Conservation (phyloP, 1,284 basidiomycete genomes). For the Termitomyces sp. region DNA sequence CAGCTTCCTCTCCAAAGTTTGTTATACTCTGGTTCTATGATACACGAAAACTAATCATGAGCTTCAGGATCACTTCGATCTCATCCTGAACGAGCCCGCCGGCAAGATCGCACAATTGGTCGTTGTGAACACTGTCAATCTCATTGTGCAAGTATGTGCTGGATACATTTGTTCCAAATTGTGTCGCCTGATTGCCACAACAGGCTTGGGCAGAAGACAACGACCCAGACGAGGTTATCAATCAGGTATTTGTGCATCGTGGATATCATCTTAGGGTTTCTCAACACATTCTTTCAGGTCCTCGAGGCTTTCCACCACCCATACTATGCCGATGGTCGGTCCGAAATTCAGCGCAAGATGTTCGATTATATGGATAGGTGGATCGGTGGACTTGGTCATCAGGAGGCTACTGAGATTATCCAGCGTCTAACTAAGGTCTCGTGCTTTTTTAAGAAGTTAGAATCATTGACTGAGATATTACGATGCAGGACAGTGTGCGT, state of each 20-base stretch:
- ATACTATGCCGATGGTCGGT: conserved; percentile 53
- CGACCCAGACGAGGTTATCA: conserved; percentile 46
- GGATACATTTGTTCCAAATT: background rate
- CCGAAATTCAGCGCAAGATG: conserved; percentile 64
- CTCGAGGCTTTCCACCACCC: conserved; percentile 70
- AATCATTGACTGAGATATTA: conserved; percentile 1
- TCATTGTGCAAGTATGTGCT: conserved; percentile 54
- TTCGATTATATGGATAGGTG: conserved; percentile 54
- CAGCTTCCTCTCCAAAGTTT: conserved; percentile 58
- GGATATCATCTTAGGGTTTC: background rate
- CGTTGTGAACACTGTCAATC: conserved; percentile 55
- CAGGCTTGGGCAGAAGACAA: conserved; percentile 52
- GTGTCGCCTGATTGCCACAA: background rate
- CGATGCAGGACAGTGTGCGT: conserved; percentile 35
- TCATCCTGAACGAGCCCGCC: conserved; percentile 68
- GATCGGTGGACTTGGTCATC: conserved; percentile 47
- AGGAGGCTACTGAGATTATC: conserved; percentile 38
- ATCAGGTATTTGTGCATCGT: conserved; percentile 32
- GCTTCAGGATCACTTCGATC: conserved; percentile 53
- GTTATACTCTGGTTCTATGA: background rate
- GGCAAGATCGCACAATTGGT: conserved; percentile 70
- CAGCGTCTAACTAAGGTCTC: conserved; percentile 46
- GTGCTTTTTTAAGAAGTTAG: background rate
- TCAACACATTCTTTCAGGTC: conserved; percentile 32
- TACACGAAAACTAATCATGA: conserved; percentile 6